Base-by-base conservation (phyloP, 495 filamentous ascomycete genomes). In the Sphaerosporella brunnea region DNA sequence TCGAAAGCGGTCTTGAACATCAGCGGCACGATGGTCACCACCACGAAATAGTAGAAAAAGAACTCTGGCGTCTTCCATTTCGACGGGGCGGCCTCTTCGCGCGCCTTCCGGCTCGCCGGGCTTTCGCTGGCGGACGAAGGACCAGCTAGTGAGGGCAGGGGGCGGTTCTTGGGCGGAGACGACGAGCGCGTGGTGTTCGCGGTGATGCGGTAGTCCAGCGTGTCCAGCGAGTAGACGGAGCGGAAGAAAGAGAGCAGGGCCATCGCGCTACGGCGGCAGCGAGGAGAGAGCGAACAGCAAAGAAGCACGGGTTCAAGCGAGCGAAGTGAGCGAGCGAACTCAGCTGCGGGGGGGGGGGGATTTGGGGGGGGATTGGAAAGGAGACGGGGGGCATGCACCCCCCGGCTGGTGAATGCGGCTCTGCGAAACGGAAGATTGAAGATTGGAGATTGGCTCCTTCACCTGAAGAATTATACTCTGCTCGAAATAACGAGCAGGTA, bases 1-100 rank as follows among this genome's bases (percentile, higher is more conserved):
- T 86, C 77, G 51, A 83, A 78, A 2, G 77, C 78, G 2, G 78
- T 68, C 64, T 84, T 92, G 66, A 95, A 90, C 90, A 99, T 99
- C 57, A 79, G 71, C 7, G 86, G 82, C 20, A 96, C 68, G 37
- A 68, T 69, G 2, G 73, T 62, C 15, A 72, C 54, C 53, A 94
- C 75, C 45, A 86, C 65, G 8, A 82, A 24, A 53, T 79, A 85
- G 63, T 96, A 94, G 36, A 83, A 53, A 56, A 74, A 81, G 64
- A 90, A 99, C 63, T 96, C 90, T 0, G 72, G 72, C 0, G 85
- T 93, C 18, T 68, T 71, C 92, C 92, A 96, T 75, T 70, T 77
- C 35, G 85, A 73, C 45, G 71, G 68, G 18, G 64, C 66, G 70
- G 70, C 49, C 65, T 62, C 15, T 60, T 65, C 38, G 28, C 53